These are phyloP conservation scores for Salix udensis DNA, from an alignment of 345 rosid genomes.

Conservation along the genomic window DNA sequence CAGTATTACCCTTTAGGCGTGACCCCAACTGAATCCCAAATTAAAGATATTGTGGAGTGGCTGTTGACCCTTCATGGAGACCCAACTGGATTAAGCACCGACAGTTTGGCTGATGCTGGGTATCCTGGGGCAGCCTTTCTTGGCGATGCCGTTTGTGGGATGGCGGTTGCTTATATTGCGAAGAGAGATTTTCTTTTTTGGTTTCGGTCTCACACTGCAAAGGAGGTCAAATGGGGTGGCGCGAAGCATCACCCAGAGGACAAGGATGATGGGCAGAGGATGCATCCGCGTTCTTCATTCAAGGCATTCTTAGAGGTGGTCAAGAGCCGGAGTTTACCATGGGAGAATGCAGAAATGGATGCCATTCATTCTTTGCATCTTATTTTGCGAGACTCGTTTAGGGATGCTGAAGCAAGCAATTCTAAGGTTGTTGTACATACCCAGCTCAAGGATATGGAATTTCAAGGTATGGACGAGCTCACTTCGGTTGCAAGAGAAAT, in stretches of 20 bases:
- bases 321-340: constrained; percentile 84
- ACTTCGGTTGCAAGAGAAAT: constrained; percentile 98
- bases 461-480: constrained; percentile 84
- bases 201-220: constrained; percentile 96
- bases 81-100: constrained; percentile 92
- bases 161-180: constrained; percentile 95
- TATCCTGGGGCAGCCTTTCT: constrained; percentile 78
- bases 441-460: constrained; percentile 48
- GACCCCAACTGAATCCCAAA: constrained; percentile 80
- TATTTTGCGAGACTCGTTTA: constrained; percentile 85
- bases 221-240: constrained; percentile 99
- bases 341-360: constrained; percentile 99
- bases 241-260: constrained; percentile 98
- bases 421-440: constrained; percentile 58
- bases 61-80: constrained; percentile 77
- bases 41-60: constrained; percentile 86
- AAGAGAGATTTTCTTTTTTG: constrained; percentile 83
- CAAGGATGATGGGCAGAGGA: constrained; percentile 90
- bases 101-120: constrained; percentile 90
- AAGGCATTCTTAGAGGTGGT: constrained; percentile 97
- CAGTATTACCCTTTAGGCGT: constrained; percentile 71
- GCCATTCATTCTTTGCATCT: constrained; percentile 98
- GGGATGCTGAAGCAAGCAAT: constrained; percentile 66
- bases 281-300: constrained; percentile 98
- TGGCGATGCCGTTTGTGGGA: constrained; percentile 95